These are phyloP conservation scores for Dactylellina parvicollis DNA, from an alignment of 2,329 filamentous ascomycete genomes.

Conservation along the genomic window DNA sequence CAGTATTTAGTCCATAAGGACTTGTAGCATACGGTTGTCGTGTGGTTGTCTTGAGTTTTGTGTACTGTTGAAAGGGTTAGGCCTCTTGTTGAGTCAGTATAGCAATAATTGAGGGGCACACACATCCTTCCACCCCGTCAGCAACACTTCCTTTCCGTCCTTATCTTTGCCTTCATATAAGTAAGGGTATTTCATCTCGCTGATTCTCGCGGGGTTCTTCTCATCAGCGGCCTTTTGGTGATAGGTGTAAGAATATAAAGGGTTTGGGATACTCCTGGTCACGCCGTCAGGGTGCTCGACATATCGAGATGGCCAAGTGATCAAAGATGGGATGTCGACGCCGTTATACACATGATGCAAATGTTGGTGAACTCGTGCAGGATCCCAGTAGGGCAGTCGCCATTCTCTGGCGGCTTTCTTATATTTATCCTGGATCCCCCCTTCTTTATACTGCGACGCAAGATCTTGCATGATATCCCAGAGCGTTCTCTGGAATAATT, in stretches of 20 bases:
- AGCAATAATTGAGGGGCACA: too few relatives aligned
- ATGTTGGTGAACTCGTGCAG: constrained; percentile 8
- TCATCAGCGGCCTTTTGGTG: too few relatives aligned
- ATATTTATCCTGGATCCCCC: neutral
- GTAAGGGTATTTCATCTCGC: too few relatives aligned
- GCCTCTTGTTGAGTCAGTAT: too few relatives aligned
- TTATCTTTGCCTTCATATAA: too few relatives aligned
- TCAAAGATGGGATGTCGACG: neutral
- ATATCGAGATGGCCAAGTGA: constrained; percentile 5
- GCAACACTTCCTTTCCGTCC: too few relatives aligned
- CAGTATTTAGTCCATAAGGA: neutral
- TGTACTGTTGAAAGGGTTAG: neutral
- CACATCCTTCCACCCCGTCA: too few relatives aligned
- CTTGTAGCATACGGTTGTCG: neutral
- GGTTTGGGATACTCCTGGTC: neutral
- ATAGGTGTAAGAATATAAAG: neutral
- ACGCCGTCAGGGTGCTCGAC: neutral
- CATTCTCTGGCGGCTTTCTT: constrained; percentile 8
- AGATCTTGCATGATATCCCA: constrained; percentile 5
- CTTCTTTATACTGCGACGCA: neutral
- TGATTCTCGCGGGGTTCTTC: too few relatives aligned
- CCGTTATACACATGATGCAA: neutral
- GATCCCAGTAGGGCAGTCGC: constrained; percentile 33
- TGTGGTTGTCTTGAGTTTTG: neutral
- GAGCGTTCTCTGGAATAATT: constrained; percentile 4